Base-by-base conservation (phyloP, 176 grass and related monocot species). In the Aegilops umbellulata region DNA sequence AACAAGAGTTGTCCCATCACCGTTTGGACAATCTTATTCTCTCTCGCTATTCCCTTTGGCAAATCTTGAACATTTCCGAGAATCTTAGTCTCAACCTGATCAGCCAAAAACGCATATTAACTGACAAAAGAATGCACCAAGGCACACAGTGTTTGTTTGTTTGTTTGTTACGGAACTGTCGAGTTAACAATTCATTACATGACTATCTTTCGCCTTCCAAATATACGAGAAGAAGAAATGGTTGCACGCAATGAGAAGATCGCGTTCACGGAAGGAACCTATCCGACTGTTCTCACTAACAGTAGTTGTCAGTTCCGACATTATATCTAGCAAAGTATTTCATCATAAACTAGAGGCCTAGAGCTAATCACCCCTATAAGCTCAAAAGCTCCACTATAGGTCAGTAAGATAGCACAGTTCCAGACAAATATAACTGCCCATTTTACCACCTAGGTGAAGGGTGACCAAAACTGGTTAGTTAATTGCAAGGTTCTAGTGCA, bases 61-160 rank as follows among this genome's bases (percentile, higher is more conserved):
- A 96, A 88, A 80, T 96, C 31, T 81, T 99, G 97, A 36, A 93
- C 82, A 84, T 91, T 85, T 36, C 94, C 97, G 69, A 99, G 90
- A 92, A 99, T 96, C 83, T 99, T 99, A 60, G 94, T 91, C 90
- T 99, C 97, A 27, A 93, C 97, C 97, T 99, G 83, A 88, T 90
- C 65, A 49, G 63, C 22, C 60, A 0, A 4, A 44, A 80, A 86
- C 17, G 92, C 10, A 76, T 53, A 42, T 13, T 15, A 79, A 70
- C 8, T 24, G 49, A 2, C 19, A 86, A 36, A 63, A 63, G n/a
- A 19, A 15, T 49, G 55, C 2, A 42, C 14, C 29, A 90, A 49
- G 65, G 12, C 22, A 73, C 24, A 82, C 20, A 55, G 5, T 57
- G 17, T 22, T 57, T 3, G 24, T 51, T 51, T 3, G 24, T 51